phyloP scores from a whole-genome alignment of 2,329 filamentous ascomycete genomes.

The Bipolaris zeicola region DNA sequence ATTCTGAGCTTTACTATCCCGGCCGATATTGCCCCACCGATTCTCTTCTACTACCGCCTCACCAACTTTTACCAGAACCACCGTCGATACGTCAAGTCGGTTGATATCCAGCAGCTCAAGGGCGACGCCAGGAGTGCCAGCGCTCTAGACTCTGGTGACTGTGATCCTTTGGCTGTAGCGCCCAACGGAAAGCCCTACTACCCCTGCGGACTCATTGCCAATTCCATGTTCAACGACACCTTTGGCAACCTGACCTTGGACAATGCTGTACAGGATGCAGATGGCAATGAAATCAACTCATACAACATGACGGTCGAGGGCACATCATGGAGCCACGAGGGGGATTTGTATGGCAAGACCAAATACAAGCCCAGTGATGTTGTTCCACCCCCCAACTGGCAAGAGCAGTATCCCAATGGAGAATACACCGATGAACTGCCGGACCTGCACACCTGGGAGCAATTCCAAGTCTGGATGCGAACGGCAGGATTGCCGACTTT shows the following conservation, averaged over 20 bases:
- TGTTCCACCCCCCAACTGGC: conserved; percentile 87
- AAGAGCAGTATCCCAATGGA: conserved; percentile 67
- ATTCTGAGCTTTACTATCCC: conserved; percentile 78
- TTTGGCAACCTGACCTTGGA: conserved; percentile 70
- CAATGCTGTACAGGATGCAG: conserved; percentile 54
- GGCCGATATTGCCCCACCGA: conserved; percentile 76
- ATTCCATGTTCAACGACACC: conserved; percentile 96
- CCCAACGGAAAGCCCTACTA: conserved; percentile 72
- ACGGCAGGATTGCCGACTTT: conserved; percentile 93
- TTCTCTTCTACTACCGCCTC: conserved; percentile 92
- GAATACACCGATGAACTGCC: conserved; percentile 72
- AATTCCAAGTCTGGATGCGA: conserved; percentile 98
- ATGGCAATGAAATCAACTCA: conserved; percentile 47
- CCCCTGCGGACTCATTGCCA: conserved; percentile 93
- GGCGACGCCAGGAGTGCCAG: conserved; percentile 66
- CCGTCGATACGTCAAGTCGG: conserved; percentile 90
- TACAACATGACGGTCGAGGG: conserved; percentile 79
- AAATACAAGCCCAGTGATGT: conserved; percentile 70
- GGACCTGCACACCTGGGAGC: conserved; percentile 74
- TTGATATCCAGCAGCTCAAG: conserved; percentile 81
- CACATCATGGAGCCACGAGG: conserved; percentile 88
- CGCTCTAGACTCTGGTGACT: conserved; percentile 71
- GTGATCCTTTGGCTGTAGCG: conserved; percentile 68
- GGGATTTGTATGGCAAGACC: conserved; percentile 74
- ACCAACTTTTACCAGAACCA: conserved; percentile 99